A percentile compares a stretch with the other conserved stretches of the same genome.
Evolutionary conservation across 805 yeast genomes (phyloP).

Genomic region (Wickerhamomyces xylosicus): DNA sequence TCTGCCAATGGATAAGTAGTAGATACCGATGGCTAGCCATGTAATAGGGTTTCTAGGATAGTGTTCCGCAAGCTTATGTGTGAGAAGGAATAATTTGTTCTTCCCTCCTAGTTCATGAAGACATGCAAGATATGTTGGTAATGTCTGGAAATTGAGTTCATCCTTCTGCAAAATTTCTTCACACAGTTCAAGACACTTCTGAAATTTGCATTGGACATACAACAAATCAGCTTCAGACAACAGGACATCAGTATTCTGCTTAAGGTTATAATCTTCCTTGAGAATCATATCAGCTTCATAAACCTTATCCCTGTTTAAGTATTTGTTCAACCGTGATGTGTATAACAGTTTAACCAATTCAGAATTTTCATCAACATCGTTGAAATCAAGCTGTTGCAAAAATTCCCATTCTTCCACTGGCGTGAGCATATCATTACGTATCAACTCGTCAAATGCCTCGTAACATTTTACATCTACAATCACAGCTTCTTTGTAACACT

Average conservation of each 20-base stretch:
- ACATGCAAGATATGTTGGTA: constrained; percentile 77
- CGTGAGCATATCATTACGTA: constrained; percentile 60
- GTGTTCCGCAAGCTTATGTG: constrained; percentile 79
- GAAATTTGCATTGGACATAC: constrained; percentile 70
- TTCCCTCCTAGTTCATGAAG: constrained; percentile 76
- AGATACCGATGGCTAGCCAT: constrained; percentile 89
- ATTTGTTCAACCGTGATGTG: constrained; percentile 66
- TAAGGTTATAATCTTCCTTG: constrained; percentile 61
- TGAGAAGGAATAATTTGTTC: constrained; percentile 66
- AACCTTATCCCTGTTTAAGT: constrained; percentile 44
- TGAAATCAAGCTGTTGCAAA: constrained; percentile 50
- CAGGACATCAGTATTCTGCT: constrained; percentile 59
- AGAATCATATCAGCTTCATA: constrained; percentile 59
- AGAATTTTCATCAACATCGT: constrained; percentile 67
- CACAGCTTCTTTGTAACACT: constrained; percentile 79
- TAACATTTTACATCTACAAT: constrained; percentile 82
- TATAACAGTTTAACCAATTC: constrained; percentile 74
- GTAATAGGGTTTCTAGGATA: constrained; percentile 77
- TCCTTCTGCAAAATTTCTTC: constrained; percentile 46
- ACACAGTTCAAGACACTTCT: constrained; percentile 65
- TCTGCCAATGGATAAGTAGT: constrained; percentile 67
- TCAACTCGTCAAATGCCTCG: constrained; percentile 81
- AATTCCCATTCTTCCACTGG: constrained; percentile 87
- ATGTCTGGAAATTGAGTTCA: constrained; percentile 55
- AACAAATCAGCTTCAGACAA: constrained; percentile 58